Conservation (phyloP, 306 rosid genomes). For the Rubus idaeus region DNA sequence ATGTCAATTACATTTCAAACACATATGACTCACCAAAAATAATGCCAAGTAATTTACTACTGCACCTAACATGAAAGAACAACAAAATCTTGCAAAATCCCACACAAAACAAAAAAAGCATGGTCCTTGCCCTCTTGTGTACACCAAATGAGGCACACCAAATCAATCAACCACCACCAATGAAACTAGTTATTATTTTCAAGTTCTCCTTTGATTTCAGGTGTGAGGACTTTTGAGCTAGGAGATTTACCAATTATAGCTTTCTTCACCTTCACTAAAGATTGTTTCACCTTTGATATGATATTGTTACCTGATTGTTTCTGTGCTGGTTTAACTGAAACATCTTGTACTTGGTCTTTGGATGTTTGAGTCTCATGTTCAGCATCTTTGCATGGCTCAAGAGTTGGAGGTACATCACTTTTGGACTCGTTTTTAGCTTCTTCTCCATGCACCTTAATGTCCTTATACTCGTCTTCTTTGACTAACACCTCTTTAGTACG, state of each 20-base stretch:
- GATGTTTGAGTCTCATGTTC: neutral
- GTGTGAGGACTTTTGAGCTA: conserved; percentile 55
- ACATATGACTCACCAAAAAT: conserved; percentile 8
- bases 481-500: neutral
- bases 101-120: conserved; percentile 15
- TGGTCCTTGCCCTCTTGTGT: conserved; percentile 16
- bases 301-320: conserved; percentile 74
- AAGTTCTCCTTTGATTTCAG: conserved; percentile 49
- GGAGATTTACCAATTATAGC: conserved; percentile 84
- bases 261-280: conserved; percentile 81
- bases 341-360: conserved; percentile 16
- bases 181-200: conserved; percentile 2
- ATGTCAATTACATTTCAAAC: conserved; percentile 10
- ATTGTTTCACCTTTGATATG: conserved; percentile 75
- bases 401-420: neutral
- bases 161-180: neutral
- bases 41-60: neutral
- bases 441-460: conserved; percentile 13
- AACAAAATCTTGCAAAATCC: conserved; percentile 7
- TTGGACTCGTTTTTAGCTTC: neutral
- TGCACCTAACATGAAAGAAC: conserved; percentile 1
- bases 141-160: conserved; percentile 10
- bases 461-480: conserved; percentile 11
- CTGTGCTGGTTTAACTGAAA: conserved; percentile 52
- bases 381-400: conserved; percentile 3